Conservation (phyloP, 805 yeast genomes). For the Komagataella kurtzmanii region DNA sequence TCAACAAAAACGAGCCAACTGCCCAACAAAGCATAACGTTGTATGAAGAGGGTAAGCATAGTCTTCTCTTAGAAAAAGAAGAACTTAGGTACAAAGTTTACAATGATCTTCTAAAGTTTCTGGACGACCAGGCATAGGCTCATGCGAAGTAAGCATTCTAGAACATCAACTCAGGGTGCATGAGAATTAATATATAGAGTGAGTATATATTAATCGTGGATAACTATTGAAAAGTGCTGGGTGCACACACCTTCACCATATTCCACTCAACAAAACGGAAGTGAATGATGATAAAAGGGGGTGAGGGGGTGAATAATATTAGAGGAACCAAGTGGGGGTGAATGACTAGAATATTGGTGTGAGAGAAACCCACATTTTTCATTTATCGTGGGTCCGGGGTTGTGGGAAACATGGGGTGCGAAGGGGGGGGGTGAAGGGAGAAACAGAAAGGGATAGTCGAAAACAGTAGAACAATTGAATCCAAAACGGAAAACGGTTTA, state of each 20-base stretch:
- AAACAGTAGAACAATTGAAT: not conserved
- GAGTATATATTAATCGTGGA: no score
- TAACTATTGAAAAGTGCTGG: no score
- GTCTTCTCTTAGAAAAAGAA: constrained; percentile 32
- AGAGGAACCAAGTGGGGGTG: not conserved
- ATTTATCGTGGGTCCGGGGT: not conserved
- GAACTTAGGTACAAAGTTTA: constrained; percentile 21
- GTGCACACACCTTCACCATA: no score
- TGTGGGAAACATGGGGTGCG: not conserved
- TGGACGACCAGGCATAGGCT: constrained; percentile 8
- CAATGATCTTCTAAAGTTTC: constrained; percentile 26
- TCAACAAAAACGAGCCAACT: constrained; percentile 2
- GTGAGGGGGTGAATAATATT: no score
- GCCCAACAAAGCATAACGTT: constrained; percentile 2
- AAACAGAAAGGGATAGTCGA: not conserved
- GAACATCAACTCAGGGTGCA: not conserved
- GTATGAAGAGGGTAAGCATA: constrained; percentile 25
- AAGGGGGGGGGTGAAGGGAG: not conserved
- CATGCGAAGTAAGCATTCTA: not conserved
- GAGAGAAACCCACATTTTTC: no score
- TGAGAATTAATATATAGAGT: not conserved
- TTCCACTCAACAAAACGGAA: no score
- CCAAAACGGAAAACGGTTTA: no score
- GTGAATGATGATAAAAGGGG: no score
- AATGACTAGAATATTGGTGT: not conserved